Percentiles rank a stretch among this genome's conserved stretches.
phyloP scores from a whole-genome alignment of 306 rosid species.

The Crotalaria pallida region DNA sequence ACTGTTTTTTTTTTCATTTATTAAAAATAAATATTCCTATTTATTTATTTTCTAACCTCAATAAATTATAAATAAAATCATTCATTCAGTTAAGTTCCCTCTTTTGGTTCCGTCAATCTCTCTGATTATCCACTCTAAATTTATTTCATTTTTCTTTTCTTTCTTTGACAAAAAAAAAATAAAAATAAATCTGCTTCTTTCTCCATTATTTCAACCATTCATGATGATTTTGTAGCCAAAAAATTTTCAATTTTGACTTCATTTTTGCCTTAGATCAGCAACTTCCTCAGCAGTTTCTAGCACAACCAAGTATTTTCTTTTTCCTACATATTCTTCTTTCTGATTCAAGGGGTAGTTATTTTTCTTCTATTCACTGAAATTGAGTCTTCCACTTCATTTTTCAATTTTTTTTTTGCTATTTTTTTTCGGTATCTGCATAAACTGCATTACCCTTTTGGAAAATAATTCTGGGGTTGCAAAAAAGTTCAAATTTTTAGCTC shows the following conservation, averaged over 20 bases:
- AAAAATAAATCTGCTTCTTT: not conserved
- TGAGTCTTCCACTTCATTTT: not conserved
- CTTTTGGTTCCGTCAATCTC: conserved; percentile 3
- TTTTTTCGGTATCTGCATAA: not conserved
- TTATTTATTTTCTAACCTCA: not conserved
- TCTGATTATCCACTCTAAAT: not conserved
- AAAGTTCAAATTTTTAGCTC: conserved; percentile 24
- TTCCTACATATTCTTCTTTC: not conserved
- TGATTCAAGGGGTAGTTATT: not conserved
- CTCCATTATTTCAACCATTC: not conserved
- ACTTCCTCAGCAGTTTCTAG: not conserved
- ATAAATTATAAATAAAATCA: no score
- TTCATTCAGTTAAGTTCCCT: not conserved
- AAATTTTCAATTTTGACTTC: not conserved
- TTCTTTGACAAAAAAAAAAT: not conserved
- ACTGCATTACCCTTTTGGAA: conserved; percentile 25
- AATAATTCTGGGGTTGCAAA: conserved; percentile 11
- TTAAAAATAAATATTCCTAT: not conserved
- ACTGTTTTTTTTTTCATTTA: not conserved
- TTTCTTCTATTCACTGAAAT: conserved; percentile 5
- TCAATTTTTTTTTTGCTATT: not conserved
- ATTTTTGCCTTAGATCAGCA: not conserved
- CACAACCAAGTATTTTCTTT: not conserved
- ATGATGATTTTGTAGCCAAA: not conserved
- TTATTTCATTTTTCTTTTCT: not conserved